Percentiles rank a stretch among this genome's conserved stretches.
These are phyloP conservation scores for Diaporthe nobilis DNA, from an alignment of 2,329 filamentous ascomycete species.

Conservation along the genomic window DNA sequence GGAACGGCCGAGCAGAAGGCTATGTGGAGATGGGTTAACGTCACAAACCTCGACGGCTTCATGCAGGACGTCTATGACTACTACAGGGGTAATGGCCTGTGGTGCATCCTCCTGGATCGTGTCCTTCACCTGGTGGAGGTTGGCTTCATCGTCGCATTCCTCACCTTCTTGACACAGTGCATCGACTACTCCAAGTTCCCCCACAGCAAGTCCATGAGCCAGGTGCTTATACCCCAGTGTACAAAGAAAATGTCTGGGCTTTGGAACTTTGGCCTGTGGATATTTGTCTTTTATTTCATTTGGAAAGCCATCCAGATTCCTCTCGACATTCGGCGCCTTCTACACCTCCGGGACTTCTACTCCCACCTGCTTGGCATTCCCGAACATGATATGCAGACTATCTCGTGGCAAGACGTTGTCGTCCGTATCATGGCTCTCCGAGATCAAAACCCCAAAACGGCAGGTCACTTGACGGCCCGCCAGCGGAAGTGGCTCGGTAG, in stretches of 20 bases:
- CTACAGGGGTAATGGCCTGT: constrained; percentile 85
- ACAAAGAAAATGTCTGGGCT: constrained; percentile 80
- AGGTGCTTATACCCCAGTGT: constrained; percentile 79
- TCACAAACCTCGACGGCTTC: constrained; percentile 90
- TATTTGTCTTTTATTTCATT: constrained; percentile 88
- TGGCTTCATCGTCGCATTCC: constrained; percentile 84
- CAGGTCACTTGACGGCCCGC: constrained; percentile 65
- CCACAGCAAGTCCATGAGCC: constrained; percentile 69
- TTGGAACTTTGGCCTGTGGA: constrained; percentile 85
- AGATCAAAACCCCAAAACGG: constrained; percentile 88
- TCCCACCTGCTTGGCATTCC: constrained; percentile 85
- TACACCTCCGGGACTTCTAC: constrained; percentile 88
- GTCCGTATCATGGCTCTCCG: constrained; percentile 86
- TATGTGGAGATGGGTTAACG: constrained; percentile 94
- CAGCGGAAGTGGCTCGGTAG: constrained; percentile 77
- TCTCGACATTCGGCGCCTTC: constrained; percentile 79
- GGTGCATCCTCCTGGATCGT: constrained; percentile 84
- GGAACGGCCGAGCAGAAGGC: constrained; percentile 77
- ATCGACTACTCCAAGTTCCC: constrained; percentile 84
- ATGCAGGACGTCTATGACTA: constrained; percentile 89
- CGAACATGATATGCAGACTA: constrained; percentile 88
- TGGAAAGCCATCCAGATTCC: constrained; percentile 83
- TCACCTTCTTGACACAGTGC: constrained; percentile 88
- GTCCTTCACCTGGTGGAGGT: constrained; percentile 82
- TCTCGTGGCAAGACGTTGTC: constrained; percentile 94